A percentile compares a stretch with the other conserved stretches of the same genome.
These are phyloP conservation scores for Westerdykella sp. DNA, from an alignment of 2,329 filamentous ascomycete genomes.

Conservation along the genomic window DNA sequence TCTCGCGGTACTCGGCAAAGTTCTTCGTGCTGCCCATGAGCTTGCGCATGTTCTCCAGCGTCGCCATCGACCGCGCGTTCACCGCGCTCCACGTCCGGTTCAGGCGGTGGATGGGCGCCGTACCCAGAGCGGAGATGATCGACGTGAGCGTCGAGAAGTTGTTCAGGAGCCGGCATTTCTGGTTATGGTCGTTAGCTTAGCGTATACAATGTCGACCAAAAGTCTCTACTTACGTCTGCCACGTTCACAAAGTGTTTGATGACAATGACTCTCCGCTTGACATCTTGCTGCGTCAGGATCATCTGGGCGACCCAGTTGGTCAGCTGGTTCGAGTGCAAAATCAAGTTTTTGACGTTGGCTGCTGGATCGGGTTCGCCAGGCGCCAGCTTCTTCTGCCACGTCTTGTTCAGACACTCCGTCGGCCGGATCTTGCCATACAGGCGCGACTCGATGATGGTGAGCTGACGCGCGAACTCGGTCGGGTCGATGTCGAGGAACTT, in stretches of 20 bases:
- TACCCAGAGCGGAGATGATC: slow-evolving; percentile 92
- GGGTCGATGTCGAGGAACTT: slow-evolving; percentile 97
- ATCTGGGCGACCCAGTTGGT: slow-evolving; percentile 99
- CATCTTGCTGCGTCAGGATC: slow-evolving; percentile 90
- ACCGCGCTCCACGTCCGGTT: slow-evolving; percentile 93
- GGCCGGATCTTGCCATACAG: slow-evolving; percentile 94
- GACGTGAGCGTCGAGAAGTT: slow-evolving; percentile 97
- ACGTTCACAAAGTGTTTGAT: slow-evolving; percentile 98
- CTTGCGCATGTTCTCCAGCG: slow-evolving; percentile 83
- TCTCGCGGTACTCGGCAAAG: slow-evolving; percentile 93
- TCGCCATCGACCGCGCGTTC: slow-evolving; percentile 71
- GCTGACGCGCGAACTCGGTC: slow-evolving; percentile 91
- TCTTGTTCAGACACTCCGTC: slow-evolving; percentile 95
- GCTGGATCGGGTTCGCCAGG: slow-evolving; percentile 80
- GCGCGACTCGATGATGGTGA: slow-evolving; percentile 93
- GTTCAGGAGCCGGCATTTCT: slow-evolving; percentile 92
- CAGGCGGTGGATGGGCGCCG: slow-evolving; percentile 88
- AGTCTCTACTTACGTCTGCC: slow-evolving; percentile 66
- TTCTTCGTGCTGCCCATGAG: slow-evolving; percentile 98
- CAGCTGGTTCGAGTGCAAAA: slow-evolving; percentile 96
- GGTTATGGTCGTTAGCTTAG: slow-evolving; percentile 16
- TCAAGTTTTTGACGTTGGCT: slow-evolving; percentile 90
- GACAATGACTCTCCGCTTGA: slow-evolving; percentile 92
- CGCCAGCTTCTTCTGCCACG: slow-evolving; percentile 91
- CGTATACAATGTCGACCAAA: not conserved